Base-by-base conservation (phyloP, 78 protist species). In the Neovahlkampfia damariscottae region DNA sequence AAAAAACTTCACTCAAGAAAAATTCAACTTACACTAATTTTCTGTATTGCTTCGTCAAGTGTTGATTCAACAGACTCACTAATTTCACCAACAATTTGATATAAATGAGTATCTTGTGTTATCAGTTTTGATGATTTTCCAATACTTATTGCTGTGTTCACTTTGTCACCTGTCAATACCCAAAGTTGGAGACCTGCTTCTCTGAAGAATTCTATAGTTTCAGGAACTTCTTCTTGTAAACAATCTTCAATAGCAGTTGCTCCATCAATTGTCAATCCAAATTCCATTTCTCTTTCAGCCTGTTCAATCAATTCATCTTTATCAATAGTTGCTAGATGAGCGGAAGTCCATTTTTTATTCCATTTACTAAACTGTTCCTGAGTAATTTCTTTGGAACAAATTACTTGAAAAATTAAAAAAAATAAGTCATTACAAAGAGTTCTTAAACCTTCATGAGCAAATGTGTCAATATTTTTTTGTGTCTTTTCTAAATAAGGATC, bases 151-250 rank as follows among this genome's bases (percentile, higher is more conserved):
- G 98, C 99, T 1, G 99, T 96, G 39, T 88, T 88, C 7, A 74
- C 72, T 77, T 94, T 94, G 85, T 96, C 99, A 77, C 99, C 99
- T 0, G 99, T 96, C 31, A 96, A 83, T 88, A 96, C 88, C 98
- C 99, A 96, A 6, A 96, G 41, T 34, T 72, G 73, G 32, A 96
- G 66, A 32, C 86, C 87, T 5, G 98, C 97, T 6, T 82, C 66
- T 10, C 77, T 39, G 50, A 92, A 69, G 10, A 19, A 38, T 50
- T 39, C 41, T 31, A 92, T 27, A 10, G 91, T 69, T 40, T 73
- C 83, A 9, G 89, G 93, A 29, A 89, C 93, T 5, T 76, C 80
- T 0, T 88, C 93, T 73, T 96, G 98, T 62, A 97, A 81, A 82
- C 82, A 75, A 78, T 96, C 99, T 72, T 96, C 98, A 70, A 96